Evolutionary conservation across 768 basidiomycete species (phyloP).

Genomic region (Neoboletus brunneissimus): DNA sequence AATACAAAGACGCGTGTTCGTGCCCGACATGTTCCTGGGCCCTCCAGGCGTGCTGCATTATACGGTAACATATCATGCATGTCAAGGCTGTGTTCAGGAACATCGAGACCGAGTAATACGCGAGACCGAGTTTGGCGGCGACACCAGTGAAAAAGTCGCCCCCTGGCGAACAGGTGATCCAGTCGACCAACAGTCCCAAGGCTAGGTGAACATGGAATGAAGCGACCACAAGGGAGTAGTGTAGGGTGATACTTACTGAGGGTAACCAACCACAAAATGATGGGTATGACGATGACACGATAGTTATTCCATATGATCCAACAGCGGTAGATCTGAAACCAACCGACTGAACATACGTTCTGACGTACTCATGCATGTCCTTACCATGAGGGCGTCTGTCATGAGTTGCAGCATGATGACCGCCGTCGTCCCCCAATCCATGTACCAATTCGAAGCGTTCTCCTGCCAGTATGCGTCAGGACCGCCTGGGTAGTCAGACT

Average conservation of each 20-base stretch:
- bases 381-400: conserved; percentile 32
- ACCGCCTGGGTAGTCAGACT: conserved; percentile 36
- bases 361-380: not conserved
- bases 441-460: conserved; percentile 27
- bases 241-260: conserved; percentile 13
- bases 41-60: conserved; percentile 7
- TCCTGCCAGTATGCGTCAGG: conserved; percentile 29
- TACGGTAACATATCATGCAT: conserved; percentile 22
- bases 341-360: conserved; percentile 1
- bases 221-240: not conserved
- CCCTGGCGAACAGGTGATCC: conserved; percentile 12
- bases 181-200: conserved; percentile 16
- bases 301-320: conserved; percentile 32
- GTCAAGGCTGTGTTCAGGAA: conserved; percentile 20
- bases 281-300: conserved; percentile 11
- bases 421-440: conserved; percentile 24
- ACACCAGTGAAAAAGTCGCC: conserved; percentile 18
- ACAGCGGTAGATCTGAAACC: conserved; percentile 40
- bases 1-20: conserved; percentile 19
- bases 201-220: conserved; percentile 8
- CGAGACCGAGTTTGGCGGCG: conserved; percentile 8
- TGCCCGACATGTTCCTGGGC: conserved; percentile 12
- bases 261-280: conserved; percentile 22
- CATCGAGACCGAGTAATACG: conserved; percentile 17
- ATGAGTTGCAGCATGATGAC: conserved; percentile 34